Base-by-base conservation (phyloP, 2,329 filamentous ascomycete genomes). In the Fusarium odoratissimum region DNA sequence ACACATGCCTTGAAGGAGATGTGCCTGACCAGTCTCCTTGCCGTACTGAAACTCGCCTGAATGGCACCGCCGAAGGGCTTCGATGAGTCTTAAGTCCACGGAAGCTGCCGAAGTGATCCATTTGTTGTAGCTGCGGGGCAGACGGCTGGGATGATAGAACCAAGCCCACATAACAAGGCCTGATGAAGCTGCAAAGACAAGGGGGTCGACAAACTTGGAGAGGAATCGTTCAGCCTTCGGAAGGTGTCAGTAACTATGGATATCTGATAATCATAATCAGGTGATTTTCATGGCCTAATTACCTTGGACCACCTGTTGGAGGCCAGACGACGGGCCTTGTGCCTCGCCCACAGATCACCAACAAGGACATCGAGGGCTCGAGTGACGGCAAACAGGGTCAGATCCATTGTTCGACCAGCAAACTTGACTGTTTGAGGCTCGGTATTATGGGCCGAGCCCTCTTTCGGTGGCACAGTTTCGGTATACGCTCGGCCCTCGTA, bases 101-200 rank as follows among this genome's bases (percentile, higher is more conserved):
- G 91, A 87, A 7, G 94, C 94, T 7, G 92, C 92, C 28, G 91
- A 90, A 44, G 88, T 89, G 75, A 97, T 96, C 94, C 94, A 97
- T 79, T 91, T 91, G 76, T 91, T 91, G 83, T 97, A 97, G 44
- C 91, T 87, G 33, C 84, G 86, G 5, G 94, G 94, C 3, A 97
- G 86, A 25, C 89, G 87, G 40, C 89, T 86, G 0, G 94, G 93
- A 14, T 85, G 80, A 83, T 95, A 97, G 79, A 97, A 91, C 93
- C 93, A 97, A 23, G 93, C 89, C 92, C 93, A 95, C 94, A 97
- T 97, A 74, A 97, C 91, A 41, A 93, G 83, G 28, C 91, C 92
- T 42, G 89, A 91, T 25, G 93, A 95, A 38, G 87, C 80, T 48
- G 92, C 90, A 80, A 97, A 97, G 23, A 95, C 83, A 10, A 88